Conservation (phyloP, 805 yeast genomes). For the Yarrowia sp. region DNA sequence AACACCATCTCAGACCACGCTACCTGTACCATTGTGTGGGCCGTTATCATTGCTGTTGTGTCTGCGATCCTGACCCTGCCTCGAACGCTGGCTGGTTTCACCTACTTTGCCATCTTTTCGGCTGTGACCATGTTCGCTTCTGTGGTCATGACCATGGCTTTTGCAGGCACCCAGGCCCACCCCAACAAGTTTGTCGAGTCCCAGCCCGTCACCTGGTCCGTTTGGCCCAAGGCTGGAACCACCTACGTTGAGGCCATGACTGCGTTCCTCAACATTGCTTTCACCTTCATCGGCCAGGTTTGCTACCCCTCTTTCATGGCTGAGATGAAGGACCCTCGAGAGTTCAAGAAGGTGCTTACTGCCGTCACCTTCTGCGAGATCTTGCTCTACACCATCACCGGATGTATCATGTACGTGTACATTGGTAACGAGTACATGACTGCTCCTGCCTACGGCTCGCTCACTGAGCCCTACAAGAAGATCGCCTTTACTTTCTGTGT, state of each 20-base stretch:
- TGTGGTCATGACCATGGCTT: slow-evolving; percentile 59
- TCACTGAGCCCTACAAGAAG: slow-evolving; percentile 57
- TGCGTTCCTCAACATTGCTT: slow-evolving; percentile 65
- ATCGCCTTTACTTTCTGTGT: slow-evolving; percentile 66
- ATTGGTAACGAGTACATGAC: slow-evolving; percentile 61
- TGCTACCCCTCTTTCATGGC: slow-evolving; percentile 68
- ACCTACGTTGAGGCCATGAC: slow-evolving; percentile 61
- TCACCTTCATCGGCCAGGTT: slow-evolving; percentile 70
- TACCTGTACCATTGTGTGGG: slow-evolving; percentile 61
- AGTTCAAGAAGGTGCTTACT: slow-evolving; percentile 63
- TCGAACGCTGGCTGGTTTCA: slow-evolving; percentile 62
- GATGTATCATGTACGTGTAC: slow-evolving; percentile 64
- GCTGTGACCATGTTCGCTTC: slow-evolving; percentile 66
- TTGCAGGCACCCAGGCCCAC: slow-evolving; percentile 61
- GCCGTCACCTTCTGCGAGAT: slow-evolving; percentile 61
- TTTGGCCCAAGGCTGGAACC: slow-evolving; percentile 63
- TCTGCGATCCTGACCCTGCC: slow-evolving; percentile 63
- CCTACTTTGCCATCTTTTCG: slow-evolving; percentile 59
- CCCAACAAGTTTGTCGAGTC: slow-evolving; percentile 54
- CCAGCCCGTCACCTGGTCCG: slow-evolving; percentile 54
- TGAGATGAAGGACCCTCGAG: slow-evolving; percentile 64
- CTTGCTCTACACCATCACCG: slow-evolving; percentile 60
- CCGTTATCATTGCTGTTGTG: slow-evolving; percentile 57
- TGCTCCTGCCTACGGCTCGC: slow-evolving; percentile 67
- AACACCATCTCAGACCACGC: slow-evolving; percentile 61